phyloP scores from a whole-genome alignment of 257 asterid species.

The Forsythia suspensa region DNA sequence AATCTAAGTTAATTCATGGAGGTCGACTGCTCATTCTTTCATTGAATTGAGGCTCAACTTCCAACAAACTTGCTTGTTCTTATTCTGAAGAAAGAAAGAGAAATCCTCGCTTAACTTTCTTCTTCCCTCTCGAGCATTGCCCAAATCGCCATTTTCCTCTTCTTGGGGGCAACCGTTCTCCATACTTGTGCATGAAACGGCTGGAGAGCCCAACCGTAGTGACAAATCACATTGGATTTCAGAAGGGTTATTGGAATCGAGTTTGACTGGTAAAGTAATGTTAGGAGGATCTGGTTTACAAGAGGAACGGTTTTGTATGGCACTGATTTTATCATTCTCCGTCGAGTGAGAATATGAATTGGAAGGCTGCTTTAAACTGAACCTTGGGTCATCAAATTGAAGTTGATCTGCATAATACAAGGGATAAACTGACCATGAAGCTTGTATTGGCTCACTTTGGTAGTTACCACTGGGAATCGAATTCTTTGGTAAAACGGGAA shows the following conservation, averaged over 20 bases:
- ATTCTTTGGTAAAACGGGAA: conserved; percentile 28
- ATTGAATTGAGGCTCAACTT: conserved; percentile 24
- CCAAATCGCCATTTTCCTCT: conserved; percentile 25
- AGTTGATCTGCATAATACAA: conserved; percentile 40
- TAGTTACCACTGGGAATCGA: conserved; percentile 22
- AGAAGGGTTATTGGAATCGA: conserved; percentile 28
- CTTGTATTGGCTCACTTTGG: conserved; percentile 21
- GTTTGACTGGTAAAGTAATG: conserved; percentile 23
- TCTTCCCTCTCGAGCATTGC: conserved; percentile 23
- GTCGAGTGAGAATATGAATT: conserved; percentile 25
- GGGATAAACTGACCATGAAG: conserved; percentile 65
- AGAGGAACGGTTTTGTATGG: conserved; percentile 18
- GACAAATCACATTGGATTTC: conserved; percentile 71
- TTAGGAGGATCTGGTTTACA: conserved; percentile 23
- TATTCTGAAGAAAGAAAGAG: conserved; percentile 24
- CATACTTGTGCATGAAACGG: conserved; percentile 32
- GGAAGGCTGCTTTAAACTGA: conserved; percentile 23
- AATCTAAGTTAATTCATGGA: conserved; percentile 15
- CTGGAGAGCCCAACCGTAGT: conserved; percentile 66
- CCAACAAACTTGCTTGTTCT: conserved; percentile 26
- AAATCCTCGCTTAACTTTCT: conserved; percentile 26
- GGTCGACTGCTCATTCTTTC: conserved; percentile 25
- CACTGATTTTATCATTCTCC: conserved; percentile 28
- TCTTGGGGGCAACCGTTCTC: conserved; percentile 29
- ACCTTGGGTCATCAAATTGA: conserved; percentile 27